phyloP scores from a whole-genome alignment of 192 early-diverging fungal species.

The Funneliformis mosseae region DNA sequence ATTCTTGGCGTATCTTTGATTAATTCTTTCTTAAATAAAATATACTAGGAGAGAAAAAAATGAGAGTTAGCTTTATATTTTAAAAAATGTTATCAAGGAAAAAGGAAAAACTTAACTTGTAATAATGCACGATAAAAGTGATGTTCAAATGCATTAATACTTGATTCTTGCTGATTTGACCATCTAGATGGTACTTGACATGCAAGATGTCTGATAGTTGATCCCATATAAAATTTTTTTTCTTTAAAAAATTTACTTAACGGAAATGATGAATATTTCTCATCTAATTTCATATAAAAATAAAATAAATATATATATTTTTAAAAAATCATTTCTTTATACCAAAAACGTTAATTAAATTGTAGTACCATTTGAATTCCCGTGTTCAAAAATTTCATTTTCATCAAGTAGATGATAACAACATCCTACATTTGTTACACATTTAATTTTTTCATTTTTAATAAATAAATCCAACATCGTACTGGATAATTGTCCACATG shows the following conservation, averaged over 20 bases:
- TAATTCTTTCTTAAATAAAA: not conserved
- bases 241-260: constrained; percentile 40
- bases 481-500: constrained; percentile 82
- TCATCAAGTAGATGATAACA: constrained; percentile 77
- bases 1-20: constrained; percentile 27
- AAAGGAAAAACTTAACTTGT: constrained; percentile 47
- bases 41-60: not conserved
- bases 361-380: not conserved
- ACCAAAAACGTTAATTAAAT: not conserved
- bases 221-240: constrained; percentile 50
- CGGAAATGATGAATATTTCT: constrained; percentile 38
- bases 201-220: constrained; percentile 67
- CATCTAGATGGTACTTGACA: constrained; percentile 85
- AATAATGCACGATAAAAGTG: constrained; percentile 78
- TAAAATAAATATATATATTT: not conserved
- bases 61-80: not conserved
- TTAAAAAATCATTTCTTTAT: not conserved
- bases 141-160: constrained; percentile 61
- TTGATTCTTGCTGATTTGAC: constrained; percentile 56
- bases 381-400: not conserved
- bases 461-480: constrained; percentile 69
- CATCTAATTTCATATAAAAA: not conserved
- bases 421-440: constrained; percentile 75
- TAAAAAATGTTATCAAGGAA: not conserved
- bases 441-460: constrained; percentile 50